These are phyloP conservation scores for Solanum okadae DNA, from an alignment of 257 asterid genomes.

Conservation along the genomic window DNA sequence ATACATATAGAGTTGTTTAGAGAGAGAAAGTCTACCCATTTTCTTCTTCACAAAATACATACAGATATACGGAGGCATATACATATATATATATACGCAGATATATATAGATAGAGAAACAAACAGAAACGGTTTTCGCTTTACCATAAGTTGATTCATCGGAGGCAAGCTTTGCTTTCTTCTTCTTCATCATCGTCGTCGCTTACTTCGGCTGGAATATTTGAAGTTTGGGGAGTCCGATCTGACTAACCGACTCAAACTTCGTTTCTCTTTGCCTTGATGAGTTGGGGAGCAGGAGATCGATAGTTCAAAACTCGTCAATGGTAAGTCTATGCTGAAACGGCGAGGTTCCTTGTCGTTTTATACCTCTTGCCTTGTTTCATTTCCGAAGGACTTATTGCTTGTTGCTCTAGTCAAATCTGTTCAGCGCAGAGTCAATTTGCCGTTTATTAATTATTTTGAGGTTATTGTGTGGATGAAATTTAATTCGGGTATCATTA, in stretches of 20 bases:
- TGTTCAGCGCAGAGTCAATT: slow-evolving; percentile 6
- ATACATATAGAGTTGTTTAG: background rate
- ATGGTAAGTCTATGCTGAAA: slow-evolving; percentile 49
- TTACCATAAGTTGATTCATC: slow-evolving; percentile 9
- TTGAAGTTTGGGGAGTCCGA: slow-evolving; percentile 35
- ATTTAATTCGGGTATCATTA: background rate
- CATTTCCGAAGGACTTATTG: slow-evolving; percentile 23
- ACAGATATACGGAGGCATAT: background rate
- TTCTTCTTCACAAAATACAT: background rate
- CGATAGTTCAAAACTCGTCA: slow-evolving; percentile 31
- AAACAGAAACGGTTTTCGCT: background rate
- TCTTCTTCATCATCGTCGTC: background rate
- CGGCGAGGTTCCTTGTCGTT: slow-evolving; percentile 21
- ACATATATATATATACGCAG: background rate
- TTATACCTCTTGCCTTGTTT: slow-evolving; percentile 5
- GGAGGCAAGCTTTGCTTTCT: slow-evolving; percentile 6
- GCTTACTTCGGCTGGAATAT: slow-evolving; percentile 8
- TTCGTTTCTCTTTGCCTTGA: slow-evolving; percentile 35
- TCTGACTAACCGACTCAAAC: slow-evolving; percentile 53
- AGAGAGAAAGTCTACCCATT: background rate
- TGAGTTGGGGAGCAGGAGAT: slow-evolving; percentile 69
- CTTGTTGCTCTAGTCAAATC: slow-evolving; percentile 15
- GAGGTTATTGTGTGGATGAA: background rate
- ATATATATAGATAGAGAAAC: background rate
- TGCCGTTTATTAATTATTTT: background rate